Evolutionary conservation across 2,329 filamentous ascomycete genomes (phyloP).

Genomic region (Beauveria bassiana): DNA sequence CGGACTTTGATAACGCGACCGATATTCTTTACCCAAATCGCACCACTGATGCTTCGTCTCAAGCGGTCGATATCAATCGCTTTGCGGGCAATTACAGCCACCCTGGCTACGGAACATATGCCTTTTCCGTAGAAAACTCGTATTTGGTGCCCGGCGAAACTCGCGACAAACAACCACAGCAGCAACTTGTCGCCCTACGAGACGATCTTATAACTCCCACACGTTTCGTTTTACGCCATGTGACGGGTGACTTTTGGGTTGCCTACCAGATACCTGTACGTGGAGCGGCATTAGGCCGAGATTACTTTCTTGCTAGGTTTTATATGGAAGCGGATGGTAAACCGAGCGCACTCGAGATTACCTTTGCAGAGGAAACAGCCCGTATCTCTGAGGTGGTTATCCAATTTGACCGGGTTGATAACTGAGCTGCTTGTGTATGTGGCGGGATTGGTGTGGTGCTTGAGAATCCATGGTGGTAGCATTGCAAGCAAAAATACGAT

Average conservation of each 20-base stretch:
- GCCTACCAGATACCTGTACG: not conserved
- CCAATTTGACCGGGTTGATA: not conserved
- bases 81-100: slow-evolving; percentile 31
- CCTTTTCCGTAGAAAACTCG: not conserved
- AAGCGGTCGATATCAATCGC: slow-evolving; percentile 24
- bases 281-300: not conserved
- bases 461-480: not conserved
- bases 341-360: not conserved
- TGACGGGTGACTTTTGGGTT: not conserved
- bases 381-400: not conserved
- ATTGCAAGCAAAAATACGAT: not conserved
- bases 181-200: not conserved
- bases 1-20: not conserved
- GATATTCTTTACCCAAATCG: not conserved
- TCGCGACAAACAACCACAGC: too few relatives aligned
- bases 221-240: not conserved
- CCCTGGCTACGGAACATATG: slow-evolving; percentile 24
- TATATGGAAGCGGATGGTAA: not conserved
- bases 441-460: not conserved
- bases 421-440: not conserved
- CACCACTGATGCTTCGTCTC: slow-evolving; percentile 16
- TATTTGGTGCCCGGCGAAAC: too few relatives aligned
- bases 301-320: not conserved
- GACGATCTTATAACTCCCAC: not conserved
- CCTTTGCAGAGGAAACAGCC: not conserved